Base-by-base conservation (phyloP, 305 asterid genomes). In the Rubia peregrina region DNA sequence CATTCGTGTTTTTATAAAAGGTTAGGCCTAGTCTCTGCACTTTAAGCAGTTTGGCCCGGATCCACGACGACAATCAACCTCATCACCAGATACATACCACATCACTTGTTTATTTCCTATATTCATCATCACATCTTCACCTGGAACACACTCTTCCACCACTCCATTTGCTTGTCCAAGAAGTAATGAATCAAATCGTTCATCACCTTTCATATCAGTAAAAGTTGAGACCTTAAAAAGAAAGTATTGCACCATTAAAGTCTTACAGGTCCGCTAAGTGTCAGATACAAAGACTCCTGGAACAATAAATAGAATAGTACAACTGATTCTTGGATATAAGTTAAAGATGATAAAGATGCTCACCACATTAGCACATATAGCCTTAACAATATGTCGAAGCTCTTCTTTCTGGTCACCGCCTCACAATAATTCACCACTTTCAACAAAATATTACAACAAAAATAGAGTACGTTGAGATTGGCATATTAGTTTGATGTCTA, bases 201-300 rank as follows among this genome's bases (percentile, higher is more conserved):
- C 99, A 57, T 90, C 98, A 67, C 99, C 99, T 86, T 91, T 98
- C 96, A 91, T 91, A 79, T 91, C 99, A 3, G 98, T 98, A 77
- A 95, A 91, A 10, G 98, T 91, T 38, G 98, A 94, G 61, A 94
- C 96, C 97, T 94, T 83, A 59, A 21, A 59, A 26, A 9, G 33
- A 56, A 51, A 22, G 5, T 6, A 56, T 1, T 22, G 33, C 7
- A 61, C 40, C 56, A 9, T n/a, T n/a, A n/a, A n/a, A n/a, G n/a
- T n/a, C n/a, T 8, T 4, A 46, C 11, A 13, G 11, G 19, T 8
- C 21, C 4, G 12, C 16, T 48, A 63, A 36, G 26, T 64, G 6
- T 0, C 17, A 24, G 4, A 49, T 22, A 44, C n/a, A 40, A 33
- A 44, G 51, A 24, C 16, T 49, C 48, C 43, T 41, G 30, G 40